Conservation (phyloP, 2,329 filamentous ascomycete genomes). For the Alternaria ventricosa region DNA sequence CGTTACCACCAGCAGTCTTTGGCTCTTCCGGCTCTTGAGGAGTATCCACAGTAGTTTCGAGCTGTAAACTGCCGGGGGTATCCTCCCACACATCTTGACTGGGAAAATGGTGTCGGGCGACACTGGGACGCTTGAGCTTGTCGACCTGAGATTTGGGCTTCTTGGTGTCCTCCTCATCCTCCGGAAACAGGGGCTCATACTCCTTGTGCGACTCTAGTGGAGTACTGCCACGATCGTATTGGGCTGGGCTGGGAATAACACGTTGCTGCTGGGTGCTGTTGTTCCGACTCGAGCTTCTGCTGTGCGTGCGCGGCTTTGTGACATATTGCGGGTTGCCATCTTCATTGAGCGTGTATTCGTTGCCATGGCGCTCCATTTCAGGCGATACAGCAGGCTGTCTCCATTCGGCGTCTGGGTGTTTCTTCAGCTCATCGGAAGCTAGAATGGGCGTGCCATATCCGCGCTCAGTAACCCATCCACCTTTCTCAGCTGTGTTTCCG, state of each 20-base stretch:
- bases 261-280: constrained; percentile 65
- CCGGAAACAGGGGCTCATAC: constrained; percentile 93
- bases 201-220: constrained; percentile 88
- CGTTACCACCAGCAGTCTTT: constrained; percentile 45
- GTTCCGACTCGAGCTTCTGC: constrained; percentile 54
- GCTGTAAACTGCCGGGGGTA: constrained; percentile 82
- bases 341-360: constrained; percentile 59
- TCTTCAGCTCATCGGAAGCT: constrained; percentile 84
- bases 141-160: constrained; percentile 60
- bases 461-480: constrained; percentile 63
- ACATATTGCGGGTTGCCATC: constrained; percentile 51
- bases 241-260: constrained; percentile 39
- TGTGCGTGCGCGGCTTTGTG: constrained; percentile 60
- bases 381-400: constrained; percentile 85
- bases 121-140: constrained; percentile 61
- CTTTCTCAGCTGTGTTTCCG: constrained; percentile 54
- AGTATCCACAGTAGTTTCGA: constrained; percentile 79
- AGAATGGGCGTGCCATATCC: constrained; percentile 80
- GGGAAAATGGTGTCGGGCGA: constrained; percentile 73
- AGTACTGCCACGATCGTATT: constrained; percentile 64
- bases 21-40: constrained; percentile 68
- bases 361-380: constrained; percentile 62
- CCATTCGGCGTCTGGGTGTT: constrained; percentile 71
- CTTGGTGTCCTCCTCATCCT: constrained; percentile 67
- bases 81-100: constrained; percentile 99